Conservation (phyloP, 179 eudicot species). For the Kewa caespitosa region DNA sequence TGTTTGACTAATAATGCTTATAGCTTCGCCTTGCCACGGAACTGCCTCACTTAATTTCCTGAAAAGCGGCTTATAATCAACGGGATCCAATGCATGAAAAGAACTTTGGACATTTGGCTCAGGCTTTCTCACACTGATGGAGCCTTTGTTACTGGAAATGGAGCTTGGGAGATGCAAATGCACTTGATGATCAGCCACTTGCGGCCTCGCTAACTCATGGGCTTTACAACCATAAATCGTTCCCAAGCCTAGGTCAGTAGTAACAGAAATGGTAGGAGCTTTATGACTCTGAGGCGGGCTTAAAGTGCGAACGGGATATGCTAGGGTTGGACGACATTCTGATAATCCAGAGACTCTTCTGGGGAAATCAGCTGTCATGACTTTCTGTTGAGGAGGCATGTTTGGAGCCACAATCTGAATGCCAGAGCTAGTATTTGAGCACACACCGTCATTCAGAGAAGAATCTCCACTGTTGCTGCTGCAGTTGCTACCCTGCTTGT, state of each 20-base stretch:
- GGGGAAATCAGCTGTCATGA: conserved; percentile 25
- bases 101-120: conserved; percentile 23
- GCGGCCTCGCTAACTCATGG: conserved; percentile 26
- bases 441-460: conserved; percentile 32
- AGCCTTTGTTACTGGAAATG: conserved; percentile 25
- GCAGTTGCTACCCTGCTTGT: conserved; percentile 30
- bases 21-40: conserved; percentile 70
- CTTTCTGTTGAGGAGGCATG: conserved; percentile 26
- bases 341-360: conserved; percentile 30
- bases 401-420: conserved; percentile 31
- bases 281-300: conserved; percentile 29
- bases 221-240: conserved; percentile 34
- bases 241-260: conserved; percentile 86
- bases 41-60: conserved; percentile 51
- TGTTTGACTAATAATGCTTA: conserved; percentile 45
- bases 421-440: conserved; percentile 40
- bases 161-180: conserved; percentile 29
- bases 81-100: conserved; percentile 26
- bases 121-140: conserved; percentile 25
- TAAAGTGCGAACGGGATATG: conserved; percentile 25
- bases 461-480: conserved; percentile 37
- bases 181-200: conserved; percentile 20
- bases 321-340: conserved; percentile 18
- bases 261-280: conserved; percentile 47
- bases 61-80: conserved; percentile 60